Base-by-base conservation (phyloP, 352 stramenopile species). In the Pythium folliculosum region DNA sequence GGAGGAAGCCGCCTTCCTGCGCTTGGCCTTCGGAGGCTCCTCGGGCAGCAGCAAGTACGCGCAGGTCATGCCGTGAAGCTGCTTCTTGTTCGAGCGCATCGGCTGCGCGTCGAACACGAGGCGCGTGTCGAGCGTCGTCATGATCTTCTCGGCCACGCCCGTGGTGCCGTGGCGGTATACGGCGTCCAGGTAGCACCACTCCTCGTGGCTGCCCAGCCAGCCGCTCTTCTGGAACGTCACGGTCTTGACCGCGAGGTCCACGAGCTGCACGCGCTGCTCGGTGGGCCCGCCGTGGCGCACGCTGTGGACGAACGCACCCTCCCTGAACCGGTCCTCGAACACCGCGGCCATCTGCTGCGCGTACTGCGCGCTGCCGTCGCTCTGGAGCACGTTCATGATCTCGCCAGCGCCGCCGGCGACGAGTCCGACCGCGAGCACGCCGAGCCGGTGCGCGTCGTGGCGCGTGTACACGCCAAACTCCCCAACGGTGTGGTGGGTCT, bases 101-200 rank as follows among this genome's bases (percentile, higher is more conserved):
- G 47, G 50, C 14, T 40, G 21, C 2, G 30, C 37, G 1, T 13
- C 48, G 9, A 59, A 9, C 10, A 73, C 19, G 1, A n/a, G 17
- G 5, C 56, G 19, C 9, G 67, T 61, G 1, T 40, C 5, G 1
- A 73, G 25, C 13, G 67, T 58, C 19, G 61, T 67, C 53, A 70
- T 69, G 55, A 67, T 4, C 16, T 63, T 72, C 27, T 72, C 58
- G 9, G 32, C 30, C 1, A 27, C 47, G 4, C 51, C 58, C 5
- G 10, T 67, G 0, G 21, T 14, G 5, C 21, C 25, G 37, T 70
- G 47, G 40, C 60, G 61, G 22, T 69, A 62, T 25, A 69, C 27
- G 0, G 47, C 25, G 30, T 73, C 60, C 19, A 73, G 38, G 47
- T 66, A 73, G 32, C 67, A 69, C 67, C 67, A 73, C 40, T 73